A percentile compares a stretch with the other conserved stretches of the same genome.
These are phyloP conservation scores for Starmerella potacharoeniae DNA, from an alignment of 805 yeast genomes.

Conservation along the genomic window DNA sequence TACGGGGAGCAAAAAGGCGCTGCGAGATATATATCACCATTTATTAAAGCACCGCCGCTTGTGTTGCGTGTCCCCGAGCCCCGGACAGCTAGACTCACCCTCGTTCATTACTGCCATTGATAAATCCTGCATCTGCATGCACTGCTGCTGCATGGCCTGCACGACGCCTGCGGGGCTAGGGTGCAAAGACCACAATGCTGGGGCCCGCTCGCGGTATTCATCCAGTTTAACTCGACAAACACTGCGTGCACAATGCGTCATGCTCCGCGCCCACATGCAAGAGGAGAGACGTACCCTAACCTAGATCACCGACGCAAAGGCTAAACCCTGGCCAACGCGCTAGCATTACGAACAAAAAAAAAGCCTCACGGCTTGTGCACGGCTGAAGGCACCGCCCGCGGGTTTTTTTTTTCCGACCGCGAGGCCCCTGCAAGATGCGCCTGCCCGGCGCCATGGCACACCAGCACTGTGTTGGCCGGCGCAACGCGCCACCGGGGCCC, in stretches of 20 bases:
- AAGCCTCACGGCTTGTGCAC: neutral
- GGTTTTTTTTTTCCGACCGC: no score
- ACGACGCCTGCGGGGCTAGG: neutral
- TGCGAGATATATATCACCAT: neutral
- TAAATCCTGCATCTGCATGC: slow-evolving; percentile 2
- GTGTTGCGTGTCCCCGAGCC: neutral
- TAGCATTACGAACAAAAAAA: neutral
- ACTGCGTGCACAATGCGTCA: neutral
- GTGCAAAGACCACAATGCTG: neutral
- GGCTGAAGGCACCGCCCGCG: no score
- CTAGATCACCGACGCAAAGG: neutral
- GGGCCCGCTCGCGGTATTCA: neutral
- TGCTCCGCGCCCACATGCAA: neutral
- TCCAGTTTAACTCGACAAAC: neutral
- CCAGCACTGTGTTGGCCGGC: no score
- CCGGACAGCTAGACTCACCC: slow-evolving; percentile 1
- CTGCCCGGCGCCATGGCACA: no score
- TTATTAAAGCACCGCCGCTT: neutral
- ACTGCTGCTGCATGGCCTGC: neutral
- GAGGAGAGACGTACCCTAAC: neutral
- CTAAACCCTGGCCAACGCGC: neutral
- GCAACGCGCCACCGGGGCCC: no score
- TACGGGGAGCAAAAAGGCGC: neutral
- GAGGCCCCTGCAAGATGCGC: no score
- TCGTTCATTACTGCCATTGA: neutral